Evolutionary conservation across 2,329 filamentous ascomycete genomes (phyloP).

Genomic region (Ambrosiella xylebori): DNA sequence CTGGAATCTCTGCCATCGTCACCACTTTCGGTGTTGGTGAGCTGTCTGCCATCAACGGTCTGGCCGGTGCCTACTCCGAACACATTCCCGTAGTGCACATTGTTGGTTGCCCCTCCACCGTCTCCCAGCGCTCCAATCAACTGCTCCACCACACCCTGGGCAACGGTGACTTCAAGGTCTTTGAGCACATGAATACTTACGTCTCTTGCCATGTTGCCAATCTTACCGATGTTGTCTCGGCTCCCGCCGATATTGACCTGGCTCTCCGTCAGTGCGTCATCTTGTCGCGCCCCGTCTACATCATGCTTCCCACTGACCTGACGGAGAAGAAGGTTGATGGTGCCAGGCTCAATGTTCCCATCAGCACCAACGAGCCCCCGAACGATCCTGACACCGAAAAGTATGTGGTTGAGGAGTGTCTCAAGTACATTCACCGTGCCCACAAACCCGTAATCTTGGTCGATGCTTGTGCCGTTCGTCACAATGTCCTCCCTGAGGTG

Average conservation of each 20-base stretch:
- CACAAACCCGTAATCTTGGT: constrained; percentile 64
- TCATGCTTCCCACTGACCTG: constrained; percentile 70
- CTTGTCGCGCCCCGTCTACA: constrained; percentile 62
- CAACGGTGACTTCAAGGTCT: constrained; percentile 69
- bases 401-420: constrained; percentile 65
- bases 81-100: constrained; percentile 56
- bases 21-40: constrained; percentile 65
- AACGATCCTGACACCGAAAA: constrained; percentile 60
- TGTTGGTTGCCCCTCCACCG: constrained; percentile 34
- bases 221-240: constrained; percentile 51
- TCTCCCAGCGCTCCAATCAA: constrained; percentile 31
- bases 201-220: constrained; percentile 57
- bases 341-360: constrained; percentile 47
- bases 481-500: constrained; percentile 55
- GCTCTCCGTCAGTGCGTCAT: constrained; percentile 59
- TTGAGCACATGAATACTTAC: constrained; percentile 56
- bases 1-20: constrained; percentile 50
- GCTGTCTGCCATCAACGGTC: constrained; percentile 55
- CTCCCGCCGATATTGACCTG: constrained; percentile 60
- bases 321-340: constrained; percentile 61
- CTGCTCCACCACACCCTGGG: constrained; percentile 52
- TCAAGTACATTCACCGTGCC: constrained; percentile 55
- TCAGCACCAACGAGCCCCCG: constrained; percentile 45
- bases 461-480: constrained; percentile 67
- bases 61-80: constrained; percentile 60